Base-by-base conservation (phyloP, 306 rosid species). In the Cyamopsis tetragonoloba region DNA sequence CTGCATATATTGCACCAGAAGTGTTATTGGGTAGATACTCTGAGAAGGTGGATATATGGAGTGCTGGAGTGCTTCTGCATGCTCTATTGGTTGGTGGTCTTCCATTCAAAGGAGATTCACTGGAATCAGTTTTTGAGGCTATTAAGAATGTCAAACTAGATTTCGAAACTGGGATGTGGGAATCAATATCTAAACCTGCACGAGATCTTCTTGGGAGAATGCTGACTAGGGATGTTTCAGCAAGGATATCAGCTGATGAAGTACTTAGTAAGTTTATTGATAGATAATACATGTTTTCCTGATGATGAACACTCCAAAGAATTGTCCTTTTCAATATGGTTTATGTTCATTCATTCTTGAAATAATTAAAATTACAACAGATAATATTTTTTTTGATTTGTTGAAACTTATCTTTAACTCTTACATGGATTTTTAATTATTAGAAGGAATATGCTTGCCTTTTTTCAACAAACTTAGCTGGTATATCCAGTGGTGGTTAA, bases 1-100 rank as follows among this genome's bases (percentile, higher is more conserved):
- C 91, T 3, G 91, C 91, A 67, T 86, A 88, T 76, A 91, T 88
- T 24, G 91, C 91, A 42, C 91, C 96, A 23, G 96, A 86, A 68
- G 92, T 88, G 60, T 51, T 86, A 75, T 34, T 41, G 7, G 96
- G 92, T 51, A 76, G 78, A 39, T 88, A 88, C 59, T 75, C 85
- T 3, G 89, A 86, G 86, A 83, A 86, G 77, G 96, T 84, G 48
- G 91, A 86, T 73, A 70, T 86, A 66, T 88, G 91, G 96, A 86
- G 96, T 84, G 87, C 89, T 37, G 96, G 92, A 28, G 89, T 88
- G 41, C 86, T 88, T 71, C 75, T 88, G 41, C 88, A 88, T 27
- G 88, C 80, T 3, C 80, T 86, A 55, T 77, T 88, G 75, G 88
- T 82, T 54, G 90, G 92, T 31, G 10, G 34, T 55, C 89, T 89